Evolutionary conservation across 495 filamentous ascomycete genomes (phyloP), one percentile per base, ranked within the genome.

Genomic region (Friedmanniomyces simplex): DNA sequence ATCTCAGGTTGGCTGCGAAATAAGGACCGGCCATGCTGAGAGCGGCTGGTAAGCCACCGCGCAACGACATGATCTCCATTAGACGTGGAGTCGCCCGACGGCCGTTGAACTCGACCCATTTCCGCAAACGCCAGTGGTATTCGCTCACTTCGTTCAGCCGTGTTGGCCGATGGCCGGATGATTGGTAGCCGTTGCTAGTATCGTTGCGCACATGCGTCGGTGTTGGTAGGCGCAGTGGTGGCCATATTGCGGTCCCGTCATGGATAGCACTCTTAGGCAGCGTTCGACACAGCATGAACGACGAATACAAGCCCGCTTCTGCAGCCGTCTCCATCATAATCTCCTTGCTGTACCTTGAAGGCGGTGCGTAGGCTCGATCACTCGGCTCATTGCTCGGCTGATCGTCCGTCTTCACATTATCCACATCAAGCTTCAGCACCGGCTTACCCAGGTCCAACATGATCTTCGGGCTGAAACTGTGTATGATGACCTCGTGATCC

Each of bases 391-490:
- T 50, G 28, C 45, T 28, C 13, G 34, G 55, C 25, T 50, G 43
- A 39, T 63, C 51, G 45, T 58, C 21, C 20, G 52, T 60, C 42
- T 41, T 43, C 22, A 37, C 22, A 43, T 71, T 54, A 72, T 72
- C 32, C 47, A 69, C 55, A 63, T 72, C 69, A 12, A 72, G 73
- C 32, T 84, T 77, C 24, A 94, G 63, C 2, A 90, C 73, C 0
- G 88, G 83, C 57, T 82, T 80, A 57, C 88, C 82, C 13, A 85
- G 67, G 73, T 87, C 88, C 18, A 95, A 75, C 30, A 72, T 72
- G 37, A 89, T 73, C 11, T 72, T 66, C 1, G 89, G 90, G 25
- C 83, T 67, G 69, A 93, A 94, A 30, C 78, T 73, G 52, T 87
- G 82, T 39, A 95, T 86, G 51, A 84, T 77, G 36, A 91, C 85